Base-by-base conservation (phyloP, 164 flowering plant species). In the Annona cherimola region DNA sequence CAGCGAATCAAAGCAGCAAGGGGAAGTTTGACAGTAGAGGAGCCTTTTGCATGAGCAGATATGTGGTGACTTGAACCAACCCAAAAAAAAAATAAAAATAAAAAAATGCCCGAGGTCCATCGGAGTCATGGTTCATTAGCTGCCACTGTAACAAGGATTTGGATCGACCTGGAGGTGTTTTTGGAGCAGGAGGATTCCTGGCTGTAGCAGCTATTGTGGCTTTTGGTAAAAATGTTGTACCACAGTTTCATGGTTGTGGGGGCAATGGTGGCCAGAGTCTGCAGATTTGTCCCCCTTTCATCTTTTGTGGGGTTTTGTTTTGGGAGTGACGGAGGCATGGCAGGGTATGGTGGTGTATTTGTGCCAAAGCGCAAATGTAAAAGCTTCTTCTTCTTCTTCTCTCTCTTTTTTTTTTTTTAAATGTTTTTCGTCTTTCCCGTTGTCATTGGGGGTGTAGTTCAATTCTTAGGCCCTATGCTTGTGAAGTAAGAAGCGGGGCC, bases 1-100 rank as follows among this genome's bases (percentile, higher is more conserved):
- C 45, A 40, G 46, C 9, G 72, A 74, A 74, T 44, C 16, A 19
- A 69, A 74, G 41, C 67, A 61, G 4, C 69, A 68, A 74, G 45
- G 18, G 8, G 11, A 41, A 39, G 45, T 42, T 60, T 63, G 19
- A 45, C 11, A 43, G 3, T 9, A 16, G n/a, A 35, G 4, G 4
- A 35, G 42, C 70, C 3, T 68, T 50, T 68, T 45, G 43, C 70
- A 18, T 2, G 2, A 1, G 70, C 57, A 46, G 61, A 26, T 26
- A 26, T 26, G 35, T 26, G 35, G 35, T 26, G 35, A 26, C 1
- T 26, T 26, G 35, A 26, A 26, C 35, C 70, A 45, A 42, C 45
- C 3, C 6, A 19, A 35, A 20, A n/a, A 20, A 11, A 26, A 11
- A 9, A 20, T 9, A 11, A 46, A 12, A 50, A n/a, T n/a, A n/a